Conservation (phyloP, 2,329 filamentous ascomycete species). For the Aspergillus sp. region DNA sequence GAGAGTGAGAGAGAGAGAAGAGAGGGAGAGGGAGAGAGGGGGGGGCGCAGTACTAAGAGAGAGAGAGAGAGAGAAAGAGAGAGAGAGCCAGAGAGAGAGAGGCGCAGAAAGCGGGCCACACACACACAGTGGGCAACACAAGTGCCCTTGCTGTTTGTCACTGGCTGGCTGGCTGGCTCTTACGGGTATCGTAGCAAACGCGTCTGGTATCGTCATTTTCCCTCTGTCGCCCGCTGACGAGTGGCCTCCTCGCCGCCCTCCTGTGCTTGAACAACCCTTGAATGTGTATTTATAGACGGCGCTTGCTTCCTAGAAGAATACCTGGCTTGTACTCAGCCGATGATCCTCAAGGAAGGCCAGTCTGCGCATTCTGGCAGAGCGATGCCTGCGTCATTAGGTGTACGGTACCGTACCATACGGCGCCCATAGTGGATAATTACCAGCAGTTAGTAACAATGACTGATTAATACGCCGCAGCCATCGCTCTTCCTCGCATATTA, state of each 20-base stretch:
- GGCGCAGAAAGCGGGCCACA: constrained; percentile 15
- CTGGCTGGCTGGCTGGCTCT: constrained; percentile 18
- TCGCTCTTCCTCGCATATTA: not conserved
- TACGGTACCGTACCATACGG: not conserved
- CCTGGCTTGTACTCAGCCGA: too few species aligned
- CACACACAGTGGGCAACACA: constrained; percentile 11
- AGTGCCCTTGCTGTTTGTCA: constrained; percentile 15
- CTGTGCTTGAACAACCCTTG: not conserved
- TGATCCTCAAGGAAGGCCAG: too few species aligned
- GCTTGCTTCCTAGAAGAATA: too few species aligned
- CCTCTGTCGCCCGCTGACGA: constrained; percentile 3
- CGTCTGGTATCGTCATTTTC: constrained; percentile 10
- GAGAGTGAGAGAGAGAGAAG: constrained; percentile 1
- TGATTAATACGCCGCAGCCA: not conserved
- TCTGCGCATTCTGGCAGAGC: not conserved
- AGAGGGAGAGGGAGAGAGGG: constrained; percentile 5
- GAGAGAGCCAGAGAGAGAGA: constrained; percentile 10
- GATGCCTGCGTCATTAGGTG: not conserved
- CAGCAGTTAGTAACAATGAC: not conserved
- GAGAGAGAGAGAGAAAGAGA: constrained; percentile 8
- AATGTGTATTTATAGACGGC: too few species aligned
- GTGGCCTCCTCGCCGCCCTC: not conserved
- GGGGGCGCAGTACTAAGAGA: constrained; percentile 1
- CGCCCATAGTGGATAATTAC: not conserved
- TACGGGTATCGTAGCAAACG: constrained; percentile 16